Base-by-base conservation (phyloP, 306 rosid species). In the Acacia confusa region DNA sequence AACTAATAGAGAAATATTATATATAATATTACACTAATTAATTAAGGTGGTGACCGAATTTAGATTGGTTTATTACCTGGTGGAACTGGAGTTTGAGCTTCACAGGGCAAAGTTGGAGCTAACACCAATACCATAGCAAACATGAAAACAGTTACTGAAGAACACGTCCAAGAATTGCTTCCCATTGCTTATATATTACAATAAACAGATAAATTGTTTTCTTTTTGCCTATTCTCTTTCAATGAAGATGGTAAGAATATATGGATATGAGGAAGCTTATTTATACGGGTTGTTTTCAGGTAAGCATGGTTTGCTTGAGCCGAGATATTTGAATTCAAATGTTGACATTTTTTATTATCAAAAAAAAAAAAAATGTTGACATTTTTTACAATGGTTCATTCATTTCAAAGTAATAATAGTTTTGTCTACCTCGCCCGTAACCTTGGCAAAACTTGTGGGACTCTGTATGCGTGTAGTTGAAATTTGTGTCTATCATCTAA, bases 61-160 rank as follows among this genome's bases (percentile, higher is more conserved):
- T 3, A 17, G 20, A 47, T 47, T 4, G 53, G 19, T 63, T 63
- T 28, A 63, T 63, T 63, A 63, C 69, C 69, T 16, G 70, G 44
- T 6, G 70, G 24, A 1, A 7, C 12, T 30, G 70, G 70, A 30
- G 7, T 15, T 65, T 15, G 70, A 27, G 89, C 91, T 5, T 72
- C 72, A 30, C 70, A 70, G 17, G 86, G 82, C 28, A 74, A 45
- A 52, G 78, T 24, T 13, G 90, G 83, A 36, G 88, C 72, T 72
- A 86, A 53, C 40, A 77, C 28, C 79, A 82, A 53, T 30, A 77
- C 28, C 79, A 82, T n/a, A 11, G 86, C 85, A 69, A 88, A 82
- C 41, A 88, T 19, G 75, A 86, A 81, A 72, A 86, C 57, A 36
- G 85, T 73, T 17, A 65, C 78, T 11, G 81, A 28, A 75, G 84